Evolutionary conservation across 2,329 filamentous ascomycete species (phyloP), one percentile per base, ranked within the genome.

Genomic region (Colletotrichum caudatum): DNA sequence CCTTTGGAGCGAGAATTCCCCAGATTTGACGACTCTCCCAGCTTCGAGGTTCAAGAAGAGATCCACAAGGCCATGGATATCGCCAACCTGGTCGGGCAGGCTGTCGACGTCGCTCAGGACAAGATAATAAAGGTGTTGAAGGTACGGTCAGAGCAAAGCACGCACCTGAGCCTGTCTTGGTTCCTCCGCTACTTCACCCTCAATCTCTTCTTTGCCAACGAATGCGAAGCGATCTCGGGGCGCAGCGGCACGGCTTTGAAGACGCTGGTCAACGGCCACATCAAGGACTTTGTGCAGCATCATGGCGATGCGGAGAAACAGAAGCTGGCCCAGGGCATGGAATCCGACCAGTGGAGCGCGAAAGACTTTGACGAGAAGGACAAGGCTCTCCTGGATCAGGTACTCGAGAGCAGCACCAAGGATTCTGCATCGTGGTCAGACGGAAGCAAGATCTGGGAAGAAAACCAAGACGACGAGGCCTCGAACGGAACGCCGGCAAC

Each of bases 131-230:
- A 93, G 77, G 86, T 96, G 1, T 84, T 96, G 35, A 92, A 92
- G 66, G 93, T 96, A 1, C 89, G 93, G 39, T 89, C 91, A 3
- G 93, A 94, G 74, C 92, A 94, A 78, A 92, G 90, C 57, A 87
- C 89, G 2, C 88, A 88, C 37, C 83, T 95, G 12, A 88, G 92
- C 1, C 85, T 94, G 2, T 84, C 89, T 58, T 87, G 89, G 75
- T 97, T 97, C 80, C 82, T 96, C 54, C 89, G 94, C 48, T 96
- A 96, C 80, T 95, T 95, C 76, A 93, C 89, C 1, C 86, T 97
- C 44, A 96, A 95, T 76, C 85, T 94, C 9, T 89, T 94, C 67
- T 96, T 97, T 80, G 92, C 93, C 58, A 94, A 94, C 73, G 94
- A 97, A 79, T 96, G 94, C 77, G 94, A 97, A 80, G 92, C 93